Percentiles rank a stretch among this genome's conserved stretches.
These are phyloP conservation scores for Fusarium chlamydosporum DNA, from an alignment of 2,329 filamentous ascomycete species.

Conservation along the genomic window DNA sequence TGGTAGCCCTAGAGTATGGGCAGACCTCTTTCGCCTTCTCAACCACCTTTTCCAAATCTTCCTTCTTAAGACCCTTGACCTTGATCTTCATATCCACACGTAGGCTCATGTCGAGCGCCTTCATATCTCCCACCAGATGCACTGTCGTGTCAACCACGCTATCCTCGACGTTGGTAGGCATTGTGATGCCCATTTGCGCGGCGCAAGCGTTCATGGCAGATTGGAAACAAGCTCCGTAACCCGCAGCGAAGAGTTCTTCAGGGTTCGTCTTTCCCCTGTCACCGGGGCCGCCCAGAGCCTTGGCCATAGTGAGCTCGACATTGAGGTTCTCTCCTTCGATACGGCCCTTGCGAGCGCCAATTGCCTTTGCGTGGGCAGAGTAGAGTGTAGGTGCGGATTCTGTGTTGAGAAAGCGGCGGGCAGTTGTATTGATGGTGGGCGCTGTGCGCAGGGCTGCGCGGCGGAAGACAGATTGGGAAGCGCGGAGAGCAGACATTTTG, in stretches of 20 bases:
- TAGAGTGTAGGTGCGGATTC: constrained; percentile 21
- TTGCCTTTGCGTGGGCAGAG: constrained; percentile 28
- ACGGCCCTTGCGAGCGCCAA: constrained; percentile 29
- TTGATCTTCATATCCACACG: constrained; percentile 31
- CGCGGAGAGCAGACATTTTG: constrained; percentile 24
- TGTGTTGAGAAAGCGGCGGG: constrained; percentile 13
- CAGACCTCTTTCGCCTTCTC: constrained; percentile 16
- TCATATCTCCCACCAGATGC: constrained; percentile 29
- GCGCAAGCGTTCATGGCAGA: constrained; percentile 33
- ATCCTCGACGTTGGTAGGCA: constrained; percentile 22
- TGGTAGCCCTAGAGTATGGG: constrained; percentile 18
- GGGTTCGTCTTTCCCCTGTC: constrained; percentile 32
- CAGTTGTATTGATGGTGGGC: background rate
- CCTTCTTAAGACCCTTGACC: constrained; percentile 15
- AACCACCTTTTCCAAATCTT: constrained; percentile 11
- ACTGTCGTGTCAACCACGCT: constrained; percentile 30
- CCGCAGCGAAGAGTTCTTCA: constrained; percentile 24
- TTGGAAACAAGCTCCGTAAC: constrained; percentile 31
- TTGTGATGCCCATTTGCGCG: constrained; percentile 12
- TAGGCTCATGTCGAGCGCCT: constrained; percentile 20
- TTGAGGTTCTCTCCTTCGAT: constrained; percentile 33
- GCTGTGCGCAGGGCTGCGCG: constrained; percentile 5
- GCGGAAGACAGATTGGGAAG: constrained; percentile 9
- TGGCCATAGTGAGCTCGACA: constrained; percentile 35
- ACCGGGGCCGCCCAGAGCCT: constrained; percentile 25